Base-by-base conservation (phyloP, 768 basidiomycete species). In the Pleurotus tuber-regium region DNA sequence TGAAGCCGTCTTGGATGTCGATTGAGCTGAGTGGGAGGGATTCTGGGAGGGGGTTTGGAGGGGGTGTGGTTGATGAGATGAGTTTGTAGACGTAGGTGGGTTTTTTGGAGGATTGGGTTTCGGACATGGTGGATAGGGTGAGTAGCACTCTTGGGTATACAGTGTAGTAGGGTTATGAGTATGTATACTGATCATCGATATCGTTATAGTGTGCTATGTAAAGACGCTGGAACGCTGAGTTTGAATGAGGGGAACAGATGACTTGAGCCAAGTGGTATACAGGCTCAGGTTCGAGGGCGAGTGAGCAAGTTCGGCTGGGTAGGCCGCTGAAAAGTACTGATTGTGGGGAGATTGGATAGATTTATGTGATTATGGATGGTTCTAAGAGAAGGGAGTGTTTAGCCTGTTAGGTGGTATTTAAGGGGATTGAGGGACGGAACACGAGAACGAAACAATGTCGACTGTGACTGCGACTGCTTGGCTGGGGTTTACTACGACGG, bases 1-100 rank as follows among this genome's bases (percentile, higher is more conserved):
- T 68, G 64, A 77, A 76, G n/a, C 75, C 73, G 43, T 73, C 71
- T 28, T 68, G 56, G 21, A 48, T 53, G 61, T 78, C 76, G 25
- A 76, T 66, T 35, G 63, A 65, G 51, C 67, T 68, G 12, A 71
- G 59, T 41, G 68, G 68, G 54, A 76, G 70, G 18, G 56, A 57
- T 43, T 61, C 19, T 38, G 69, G 65, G n/a, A 71, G 60, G 2
- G 71, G 70, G 3, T 64, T 54, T 16, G 69, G 68, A 4, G 70
- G 65, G 8, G 63, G 60, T 38, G 64, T 61, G 2, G 42, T 6
- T n/a, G 42, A 12, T 14, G 64, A 61, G 21, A 68, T 54, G 54
- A 73, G 70, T 62, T 73, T 73, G 63, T 72, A 73, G 39, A 72
- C 61, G 57, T 61, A 68, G 25, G 54, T 58, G 7, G 63, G 16